phyloP scores from a whole-genome alignment of 2,329 filamentous ascomycete genomes.

The Aspergillus tanneri region DNA sequence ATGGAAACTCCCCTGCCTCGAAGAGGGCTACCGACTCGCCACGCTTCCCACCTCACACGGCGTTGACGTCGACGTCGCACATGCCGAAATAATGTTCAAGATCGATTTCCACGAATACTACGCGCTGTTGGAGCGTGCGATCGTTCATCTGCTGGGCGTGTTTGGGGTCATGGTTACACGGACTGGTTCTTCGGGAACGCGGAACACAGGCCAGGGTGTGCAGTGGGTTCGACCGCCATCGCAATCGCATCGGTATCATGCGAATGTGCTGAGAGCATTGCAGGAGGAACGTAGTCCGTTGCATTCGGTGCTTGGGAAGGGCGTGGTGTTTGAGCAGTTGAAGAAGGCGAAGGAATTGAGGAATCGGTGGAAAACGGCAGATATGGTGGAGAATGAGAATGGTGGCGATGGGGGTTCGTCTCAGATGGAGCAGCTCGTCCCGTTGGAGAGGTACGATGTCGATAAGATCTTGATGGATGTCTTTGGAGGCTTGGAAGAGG shows the following conservation, averaged over 20 bases:
- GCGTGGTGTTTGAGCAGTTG: slow-evolving; percentile 59
- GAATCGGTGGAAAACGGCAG: slow-evolving; percentile 70
- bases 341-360: slow-evolving; percentile 67
- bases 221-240: neutral
- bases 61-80: slow-evolving; percentile 22
- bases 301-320: slow-evolving; percentile 54
- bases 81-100: slow-evolving; percentile 69
- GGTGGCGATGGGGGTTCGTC: slow-evolving; percentile 17
- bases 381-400: slow-evolving; percentile 42
- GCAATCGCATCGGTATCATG: slow-evolving; percentile 61
- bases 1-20: slow-evolving; percentile 64
- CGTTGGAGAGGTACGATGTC: slow-evolving; percentile 62
- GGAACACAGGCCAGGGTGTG: neutral
- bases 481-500: slow-evolving; percentile 59
- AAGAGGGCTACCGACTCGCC: slow-evolving; percentile 57
- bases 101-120: slow-evolving; percentile 78
- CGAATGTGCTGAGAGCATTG: slow-evolving; percentile 65
- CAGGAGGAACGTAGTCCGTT: slow-evolving; percentile 59
- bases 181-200: slow-evolving; percentile 25
- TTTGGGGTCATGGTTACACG: slow-evolving; percentile 57
- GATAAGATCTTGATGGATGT: slow-evolving; percentile 59
- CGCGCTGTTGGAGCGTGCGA: slow-evolving; percentile 67
- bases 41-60: slow-evolving; percentile 29
- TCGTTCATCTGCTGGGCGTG: slow-evolving; percentile 65
- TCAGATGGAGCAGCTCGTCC: slow-evolving; percentile 27